A percentile compares a stretch with the other conserved stretches of the same genome.
Evolutionary conservation across 2,329 filamentous ascomycete species (phyloP).

Genomic region (Xylaria sp.): DNA sequence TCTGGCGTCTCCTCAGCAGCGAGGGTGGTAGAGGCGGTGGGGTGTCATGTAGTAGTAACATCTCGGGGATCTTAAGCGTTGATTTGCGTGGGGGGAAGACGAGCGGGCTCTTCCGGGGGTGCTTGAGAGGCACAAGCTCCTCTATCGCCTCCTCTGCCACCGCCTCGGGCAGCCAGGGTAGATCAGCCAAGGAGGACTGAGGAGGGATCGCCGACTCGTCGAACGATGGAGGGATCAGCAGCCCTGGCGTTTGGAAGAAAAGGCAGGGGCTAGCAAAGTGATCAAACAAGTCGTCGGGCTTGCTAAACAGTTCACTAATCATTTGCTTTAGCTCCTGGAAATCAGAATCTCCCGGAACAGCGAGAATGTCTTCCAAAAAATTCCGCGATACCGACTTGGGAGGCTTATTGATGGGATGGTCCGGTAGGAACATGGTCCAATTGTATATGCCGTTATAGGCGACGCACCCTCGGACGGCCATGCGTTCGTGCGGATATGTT

Average conservation of each 20-base stretch:
- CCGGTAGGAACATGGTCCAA: slow-evolving; percentile 70
- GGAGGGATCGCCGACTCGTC: slow-evolving; percentile 49
- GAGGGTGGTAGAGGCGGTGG: slow-evolving; percentile 40
- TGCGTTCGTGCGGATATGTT: slow-evolving; percentile 54
- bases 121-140: slow-evolving; percentile 8
- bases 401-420: slow-evolving; percentile 59
- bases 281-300: slow-evolving; percentile 65
- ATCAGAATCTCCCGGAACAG: slow-evolving; percentile 48
- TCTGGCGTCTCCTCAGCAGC: slow-evolving; percentile 37
- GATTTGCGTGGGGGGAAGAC: slow-evolving; percentile 61
- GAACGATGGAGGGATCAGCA: slow-evolving; percentile 60
- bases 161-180: slow-evolving; percentile 25
- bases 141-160: slow-evolving; percentile 15
- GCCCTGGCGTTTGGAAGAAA: slow-evolving; percentile 66
- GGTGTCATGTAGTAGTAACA: slow-evolving; percentile 60
- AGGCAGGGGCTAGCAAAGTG: slow-evolving; percentile 68
- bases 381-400: slow-evolving; percentile 33
- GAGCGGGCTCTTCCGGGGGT: slow-evolving; percentile 51
- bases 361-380: slow-evolving; percentile 39
- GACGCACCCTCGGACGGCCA: slow-evolving; percentile 64
- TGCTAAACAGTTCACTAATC: slow-evolving; percentile 58
- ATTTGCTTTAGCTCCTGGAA: slow-evolving; percentile 54
- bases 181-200: slow-evolving; percentile 40
- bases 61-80: slow-evolving; percentile 61
- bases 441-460: slow-evolving; percentile 72